A percentile compares a stretch with the other conserved stretches of the same genome.
phyloP scores from a whole-genome alignment of 495 filamentous ascomycete species.

The Aspergillus ellipticus region DNA sequence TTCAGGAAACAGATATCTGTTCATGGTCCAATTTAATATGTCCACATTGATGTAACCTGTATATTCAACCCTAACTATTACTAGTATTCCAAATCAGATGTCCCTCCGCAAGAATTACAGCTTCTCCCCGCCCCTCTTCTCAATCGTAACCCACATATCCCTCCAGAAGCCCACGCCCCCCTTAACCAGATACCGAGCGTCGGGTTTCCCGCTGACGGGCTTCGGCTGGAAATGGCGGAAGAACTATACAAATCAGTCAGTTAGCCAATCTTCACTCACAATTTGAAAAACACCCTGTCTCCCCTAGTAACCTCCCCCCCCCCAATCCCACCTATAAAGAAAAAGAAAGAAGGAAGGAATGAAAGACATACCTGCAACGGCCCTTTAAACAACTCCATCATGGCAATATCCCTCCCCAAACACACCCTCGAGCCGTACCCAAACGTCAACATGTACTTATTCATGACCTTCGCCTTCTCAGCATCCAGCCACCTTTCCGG shows the following conservation, averaged over 20 bases:
- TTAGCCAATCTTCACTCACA: too few relatives aligned
- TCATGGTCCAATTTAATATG: too few relatives aligned
- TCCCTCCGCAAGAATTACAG: too few relatives aligned
- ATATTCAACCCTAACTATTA: too few relatives aligned
- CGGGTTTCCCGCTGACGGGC: slow-evolving; percentile 29
- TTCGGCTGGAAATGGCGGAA: slow-evolving; percentile 35
- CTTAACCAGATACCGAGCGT: slow-evolving; percentile 39
- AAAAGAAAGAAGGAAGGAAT: background rate
- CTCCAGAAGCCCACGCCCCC: slow-evolving; percentile 48
- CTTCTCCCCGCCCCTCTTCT: slow-evolving; percentile 19
- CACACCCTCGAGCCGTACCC: slow-evolving; percentile 53
- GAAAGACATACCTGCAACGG: slow-evolving; percentile 40
- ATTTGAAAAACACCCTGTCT: too few relatives aligned
- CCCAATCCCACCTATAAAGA: too few relatives aligned
- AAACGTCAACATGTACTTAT: slow-evolving; percentile 52
- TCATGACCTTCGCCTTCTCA: slow-evolving; percentile 42
- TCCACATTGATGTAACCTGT: too few relatives aligned
- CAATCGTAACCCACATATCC: slow-evolving; percentile 45
- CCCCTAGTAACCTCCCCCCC: too few relatives aligned
- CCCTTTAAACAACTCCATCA: slow-evolving; percentile 55
- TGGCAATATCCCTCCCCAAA: slow-evolving; percentile 51
- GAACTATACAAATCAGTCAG: slow-evolving; percentile 24
- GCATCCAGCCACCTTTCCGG: slow-evolving; percentile 43
- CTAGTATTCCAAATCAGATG: too few relatives aligned
- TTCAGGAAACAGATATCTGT: too few relatives aligned